Base-by-base conservation (phyloP, 805 yeast genomes). In the Cyberlindnera maritima region DNA sequence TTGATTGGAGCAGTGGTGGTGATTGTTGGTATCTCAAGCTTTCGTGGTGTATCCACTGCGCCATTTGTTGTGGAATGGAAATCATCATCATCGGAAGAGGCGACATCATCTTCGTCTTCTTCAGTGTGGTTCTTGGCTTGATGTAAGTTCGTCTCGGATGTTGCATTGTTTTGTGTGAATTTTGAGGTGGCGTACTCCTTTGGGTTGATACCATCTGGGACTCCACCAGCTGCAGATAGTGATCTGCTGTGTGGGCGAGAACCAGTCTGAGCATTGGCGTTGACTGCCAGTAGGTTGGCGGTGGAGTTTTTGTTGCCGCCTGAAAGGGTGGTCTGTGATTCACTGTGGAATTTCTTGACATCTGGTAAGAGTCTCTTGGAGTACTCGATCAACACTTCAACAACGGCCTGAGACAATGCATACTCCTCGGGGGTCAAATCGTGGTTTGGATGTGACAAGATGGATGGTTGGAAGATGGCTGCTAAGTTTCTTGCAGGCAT, bases 401-500 rank as follows among this genome's bases (percentile, higher is more conserved):
- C 85, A 29, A 88, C 96, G 8, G 81, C 75, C 55, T 91, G 89
- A 5, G 96, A 87, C 31, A 89, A 68, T 12, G 88, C 92, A 67
- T 91, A 91, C 66, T 94, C 97, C 28, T 82, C 88, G 1, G 97
- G 97, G 36, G 85, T 80, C 83, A 92, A 80, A 62, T 91, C 97
- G 64, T 94, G 97, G 54, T 76, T 78, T 5, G 97, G 96, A 64
- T 92, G 98, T 10, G 96, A 86, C 44, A 94, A 71, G 15, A 94
- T 81, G n/a, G 96, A 87, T 3, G 99, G 98, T 68, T 94, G 99
- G 70, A 94, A 94, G 47, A 94, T 88, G 2, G 98, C 96, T 1
- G 98, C 96, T 53, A 94, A 71, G 63, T 94, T 94, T 57, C 89
- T 79, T 1, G 96, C 88, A 2, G 97, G 82, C 99, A 94, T 94